Evolutionary conservation across 2,329 filamentous ascomycete species (phyloP).

Genomic region (Amesomyces nigricolor): DNA sequence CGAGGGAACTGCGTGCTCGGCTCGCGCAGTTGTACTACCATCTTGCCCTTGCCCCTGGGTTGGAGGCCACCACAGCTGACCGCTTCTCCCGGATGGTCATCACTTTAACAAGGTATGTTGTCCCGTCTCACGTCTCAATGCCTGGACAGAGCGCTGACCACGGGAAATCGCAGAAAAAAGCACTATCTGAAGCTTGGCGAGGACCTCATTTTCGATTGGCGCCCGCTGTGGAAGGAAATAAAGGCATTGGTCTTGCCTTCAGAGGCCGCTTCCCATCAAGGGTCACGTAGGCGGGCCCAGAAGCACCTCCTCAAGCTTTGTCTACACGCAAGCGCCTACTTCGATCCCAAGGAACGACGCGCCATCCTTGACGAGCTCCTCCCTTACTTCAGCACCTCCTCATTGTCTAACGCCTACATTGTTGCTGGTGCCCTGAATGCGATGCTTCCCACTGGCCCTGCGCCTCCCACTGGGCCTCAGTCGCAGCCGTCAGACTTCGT

Average conservation of each 20-base stretch:
- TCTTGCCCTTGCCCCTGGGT: conserved; percentile 80
- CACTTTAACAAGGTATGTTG: conserved; percentile 78
- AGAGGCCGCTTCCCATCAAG: conserved; percentile 66
- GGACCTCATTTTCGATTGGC: conserved; percentile 90
- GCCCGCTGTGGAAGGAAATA: conserved; percentile 84
- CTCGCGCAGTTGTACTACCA: conserved; percentile 93
- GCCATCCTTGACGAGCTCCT: conserved; percentile 75
- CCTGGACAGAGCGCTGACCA: neutral
- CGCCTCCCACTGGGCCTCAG: conserved; percentile 63
- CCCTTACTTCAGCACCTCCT: conserved; percentile 88
- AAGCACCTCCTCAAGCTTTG: conserved; percentile 79
- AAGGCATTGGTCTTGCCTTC: conserved; percentile 84
- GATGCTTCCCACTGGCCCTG: conserved; percentile 77
- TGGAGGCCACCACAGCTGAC: conserved; percentile 76
- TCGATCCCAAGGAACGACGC: conserved; percentile 80
- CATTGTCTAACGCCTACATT: conserved; percentile 86
- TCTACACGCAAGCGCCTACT: conserved; percentile 84
- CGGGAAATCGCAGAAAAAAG: conserved; percentile 60
- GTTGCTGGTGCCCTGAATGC: conserved; percentile 84
- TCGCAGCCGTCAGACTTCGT: conserved; percentile 85
- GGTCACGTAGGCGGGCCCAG: conserved; percentile 48
- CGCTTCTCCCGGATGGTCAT: conserved; percentile 97
- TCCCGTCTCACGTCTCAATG: neutral
- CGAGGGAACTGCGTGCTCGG: conserved; percentile 72
- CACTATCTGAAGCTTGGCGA: conserved; percentile 89